A percentile compares a stretch with the other conserved stretches of the same genome.
phyloP scores from a whole-genome alignment of 2,329 filamentous ascomycete genomes.

The Botrytis fabae region DNA sequence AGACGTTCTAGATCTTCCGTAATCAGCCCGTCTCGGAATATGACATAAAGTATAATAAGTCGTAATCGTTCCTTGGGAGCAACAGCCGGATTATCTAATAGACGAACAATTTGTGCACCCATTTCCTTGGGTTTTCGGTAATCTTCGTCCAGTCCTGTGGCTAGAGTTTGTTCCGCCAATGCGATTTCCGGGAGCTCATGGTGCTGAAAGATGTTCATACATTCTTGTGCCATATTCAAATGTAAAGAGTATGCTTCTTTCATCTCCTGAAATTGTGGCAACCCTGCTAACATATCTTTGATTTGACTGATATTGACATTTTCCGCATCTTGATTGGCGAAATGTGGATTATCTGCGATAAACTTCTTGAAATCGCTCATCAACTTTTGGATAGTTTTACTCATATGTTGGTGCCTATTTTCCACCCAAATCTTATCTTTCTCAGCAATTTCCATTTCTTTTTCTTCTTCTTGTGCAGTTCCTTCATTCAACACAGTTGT shows the following conservation, averaged over 20 bases:
- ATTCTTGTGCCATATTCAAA: slow-evolving; percentile 94
- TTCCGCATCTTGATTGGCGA: slow-evolving; percentile 71
- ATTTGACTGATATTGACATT: slow-evolving; percentile 83
- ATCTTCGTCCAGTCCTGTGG: slow-evolving; percentile 91
- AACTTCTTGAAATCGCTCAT: slow-evolving; percentile 93
- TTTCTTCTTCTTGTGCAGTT: slow-evolving; percentile 68
- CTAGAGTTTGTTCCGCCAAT: slow-evolving; percentile 83
- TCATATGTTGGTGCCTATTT: slow-evolving; percentile 95
- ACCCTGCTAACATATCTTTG: slow-evolving; percentile 92
- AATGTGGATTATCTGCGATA: slow-evolving; percentile 86
- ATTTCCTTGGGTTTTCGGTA: slow-evolving; percentile 87
- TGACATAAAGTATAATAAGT: slow-evolving; percentile 79
- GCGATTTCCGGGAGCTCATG: slow-evolving; percentile 85
- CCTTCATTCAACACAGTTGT: slow-evolving; percentile 78
- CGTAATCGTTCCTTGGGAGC: slow-evolving; percentile 74
- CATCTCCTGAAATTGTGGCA: slow-evolving; percentile 93
- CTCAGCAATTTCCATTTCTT: slow-evolving; percentile 88
- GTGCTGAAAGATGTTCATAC: slow-evolving; percentile 88
- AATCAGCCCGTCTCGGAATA: slow-evolving; percentile 84
- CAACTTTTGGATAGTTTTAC: slow-evolving; percentile 91
- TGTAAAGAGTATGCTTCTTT: slow-evolving; percentile 95
- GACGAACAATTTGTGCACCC: slow-evolving; percentile 77
- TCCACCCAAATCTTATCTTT: slow-evolving; percentile 94
- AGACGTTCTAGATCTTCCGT: slow-evolving; percentile 81
- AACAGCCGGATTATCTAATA: slow-evolving; percentile 83